Evolutionary conservation across 441 rosid species (phyloP).

Genomic region (Erysimum cheiri): DNA sequence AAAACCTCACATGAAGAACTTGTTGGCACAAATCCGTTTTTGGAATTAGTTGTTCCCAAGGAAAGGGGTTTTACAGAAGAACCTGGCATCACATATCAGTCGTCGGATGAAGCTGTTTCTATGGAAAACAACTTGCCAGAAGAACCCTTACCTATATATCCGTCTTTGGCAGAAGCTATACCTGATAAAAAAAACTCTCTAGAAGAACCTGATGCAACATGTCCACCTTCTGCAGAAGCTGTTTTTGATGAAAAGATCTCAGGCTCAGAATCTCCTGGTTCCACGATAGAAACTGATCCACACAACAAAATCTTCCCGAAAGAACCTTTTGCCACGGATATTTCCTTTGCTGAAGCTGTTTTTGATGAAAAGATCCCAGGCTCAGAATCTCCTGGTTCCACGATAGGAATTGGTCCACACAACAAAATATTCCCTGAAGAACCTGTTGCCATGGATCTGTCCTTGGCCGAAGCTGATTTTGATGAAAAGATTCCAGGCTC

Average conservation of each 20-base stretch:
- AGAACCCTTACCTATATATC: slow-evolving; percentile 25
- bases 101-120: slow-evolving; percentile 13
- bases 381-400: slow-evolving; percentile 27
- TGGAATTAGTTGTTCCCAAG: slow-evolving; percentile 17
- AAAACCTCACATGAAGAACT: slow-evolving; percentile 25
- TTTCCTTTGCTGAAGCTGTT: not conserved
- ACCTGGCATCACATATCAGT: slow-evolving; percentile 11
- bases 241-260: slow-evolving; percentile 12
- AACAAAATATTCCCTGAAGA: slow-evolving; percentile 23
- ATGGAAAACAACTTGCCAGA: slow-evolving; percentile 24
- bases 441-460: slow-evolving; percentile 17
- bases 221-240: slow-evolving; percentile 18
- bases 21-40: slow-evolving; percentile 29
- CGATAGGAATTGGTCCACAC: slow-evolving; percentile 21
- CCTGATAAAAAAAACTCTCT: slow-evolving; percentile 17
- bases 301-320: slow-evolving; percentile 21
- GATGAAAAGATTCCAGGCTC: slow-evolving; percentile 18
- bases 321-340: slow-evolving; percentile 24
- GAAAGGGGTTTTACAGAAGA: slow-evolving; percentile 15
- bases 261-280: slow-evolving; percentile 23
- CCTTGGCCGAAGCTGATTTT: slow-evolving; percentile 9
- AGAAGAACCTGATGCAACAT: slow-evolving; percentile 14
- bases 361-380: slow-evolving; percentile 27
- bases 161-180: slow-evolving; percentile 27
- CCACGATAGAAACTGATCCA: slow-evolving; percentile 15